phyloP scores from a whole-genome alignment of 768 basidiomycete species.

The Auricularia heimuer region DNA sequence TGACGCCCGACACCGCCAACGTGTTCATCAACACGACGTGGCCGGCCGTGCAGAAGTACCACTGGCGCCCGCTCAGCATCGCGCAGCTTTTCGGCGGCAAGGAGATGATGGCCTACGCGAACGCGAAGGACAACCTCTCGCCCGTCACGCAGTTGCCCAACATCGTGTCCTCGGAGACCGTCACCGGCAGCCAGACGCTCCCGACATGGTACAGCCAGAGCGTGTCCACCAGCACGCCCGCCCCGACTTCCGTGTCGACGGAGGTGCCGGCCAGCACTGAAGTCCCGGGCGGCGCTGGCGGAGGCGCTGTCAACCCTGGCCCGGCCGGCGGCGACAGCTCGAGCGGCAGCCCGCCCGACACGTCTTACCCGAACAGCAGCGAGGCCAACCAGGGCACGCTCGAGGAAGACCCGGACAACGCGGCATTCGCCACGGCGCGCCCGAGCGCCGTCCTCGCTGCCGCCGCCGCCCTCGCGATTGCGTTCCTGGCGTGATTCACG shows the following conservation, averaged over 20 bases:
- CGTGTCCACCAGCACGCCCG: not conserved
- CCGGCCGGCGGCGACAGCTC: not conserved
- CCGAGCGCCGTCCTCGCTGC: not conserved
- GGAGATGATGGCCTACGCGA: constrained; percentile 8
- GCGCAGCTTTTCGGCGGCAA: constrained; percentile 24
- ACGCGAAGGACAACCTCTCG: constrained; percentile 17
- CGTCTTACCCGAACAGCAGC: not conserved
- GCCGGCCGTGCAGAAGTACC: constrained; percentile 51
- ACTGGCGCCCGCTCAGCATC: constrained; percentile 61
- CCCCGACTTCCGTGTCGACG: not conserved
- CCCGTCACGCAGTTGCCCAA: not conserved
- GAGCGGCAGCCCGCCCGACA: not conserved
- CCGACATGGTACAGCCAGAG: not conserved
- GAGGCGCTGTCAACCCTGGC: not conserved
- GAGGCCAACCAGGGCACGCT: not conserved
- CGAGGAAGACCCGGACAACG: not conserved
- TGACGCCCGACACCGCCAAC: constrained; percentile 44
- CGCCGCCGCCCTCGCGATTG: not conserved
- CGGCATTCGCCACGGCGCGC: not conserved
- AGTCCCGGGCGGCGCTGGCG: constrained; percentile 14
- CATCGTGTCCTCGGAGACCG: not conserved
- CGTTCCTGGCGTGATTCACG: not conserved
- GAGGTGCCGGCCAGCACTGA: not conserved
- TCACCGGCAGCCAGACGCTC: not conserved
- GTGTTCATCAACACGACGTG: constrained; percentile 55